Base-by-base conservation (phyloP, 495 filamentous ascomycete genomes). In the Penicillium cosmopolitanum region DNA sequence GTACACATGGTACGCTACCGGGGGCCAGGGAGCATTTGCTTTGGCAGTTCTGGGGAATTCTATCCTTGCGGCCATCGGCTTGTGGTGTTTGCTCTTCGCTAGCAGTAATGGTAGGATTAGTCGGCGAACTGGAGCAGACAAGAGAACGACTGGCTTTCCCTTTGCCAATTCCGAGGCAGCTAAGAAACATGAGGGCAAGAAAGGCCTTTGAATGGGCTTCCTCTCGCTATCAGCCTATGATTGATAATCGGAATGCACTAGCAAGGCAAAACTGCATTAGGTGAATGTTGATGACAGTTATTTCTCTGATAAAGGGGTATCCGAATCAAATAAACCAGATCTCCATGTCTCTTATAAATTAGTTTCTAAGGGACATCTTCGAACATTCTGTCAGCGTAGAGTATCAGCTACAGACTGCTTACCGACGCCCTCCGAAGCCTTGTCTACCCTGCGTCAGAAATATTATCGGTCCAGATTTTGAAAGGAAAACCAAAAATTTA, bases 121-220 rank as follows among this genome's bases (percentile, higher is more conserved):
- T 66, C 77, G 82, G 58, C 84, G 82, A 71, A 94, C 89, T 0
- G 90, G 90, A 0, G 89, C 85, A 5, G 92, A 95, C 69, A 90
- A 91, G 77, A 80, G 89, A 66, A 91, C 85, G 13, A 85, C 87
- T 57, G 88, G 89, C 25, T 96, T 87, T 66, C 92, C 92, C n/a
- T 96, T 83, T 64, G 64, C 63, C 33, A 83, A 82, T 55, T 57
- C 61, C 1, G 78, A 81, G 58, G 84, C 84, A 50, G 82, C 79
- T 50, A 89, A 87, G 75, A 84, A 79, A 73, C 80, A 78, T 67
- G 64, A 59, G 21, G 77, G 68, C 51, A 77, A 76, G 42, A 68
- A 83, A 79, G 68, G 47, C 51, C n/a, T 53, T 63, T 46, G 16
- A 44, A 44, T 7, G 16, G 15, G 16, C 42, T 18, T 9, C 8